Percentiles rank a stretch among this genome's conserved stretches.
Evolutionary conservation across 192 early-diverging fungal species (phyloP).

Genomic region (Mortierella claussenii): DNA sequence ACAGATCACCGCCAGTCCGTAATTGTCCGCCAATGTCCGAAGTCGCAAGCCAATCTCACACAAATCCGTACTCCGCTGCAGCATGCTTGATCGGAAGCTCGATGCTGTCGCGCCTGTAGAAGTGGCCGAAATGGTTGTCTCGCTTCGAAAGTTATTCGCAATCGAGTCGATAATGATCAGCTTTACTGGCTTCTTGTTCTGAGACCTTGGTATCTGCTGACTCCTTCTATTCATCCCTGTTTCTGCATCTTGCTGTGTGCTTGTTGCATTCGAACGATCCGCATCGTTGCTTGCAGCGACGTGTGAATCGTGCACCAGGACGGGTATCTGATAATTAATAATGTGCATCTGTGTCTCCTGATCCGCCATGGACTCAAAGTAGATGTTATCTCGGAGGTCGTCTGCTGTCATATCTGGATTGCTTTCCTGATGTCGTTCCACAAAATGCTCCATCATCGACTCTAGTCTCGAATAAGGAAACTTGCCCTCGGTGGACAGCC

Average conservation of each 20-base stretch:
- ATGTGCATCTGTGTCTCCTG: slow-evolving; percentile 78
- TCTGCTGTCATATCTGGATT: slow-evolving; percentile 31
- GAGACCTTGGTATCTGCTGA: too few species aligned
- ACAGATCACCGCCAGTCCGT: slow-evolving; percentile 76
- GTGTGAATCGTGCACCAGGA: slow-evolving; percentile 53
- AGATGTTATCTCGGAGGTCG: slow-evolving; percentile 58
- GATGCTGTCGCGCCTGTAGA: not conserved
- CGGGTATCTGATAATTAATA: slow-evolving; percentile 78
- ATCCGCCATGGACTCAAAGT: slow-evolving; percentile 75
- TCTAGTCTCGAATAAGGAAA: slow-evolving; percentile 73
- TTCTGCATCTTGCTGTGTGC: not conserved
- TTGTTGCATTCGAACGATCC: not conserved
- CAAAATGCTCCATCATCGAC: slow-evolving; percentile 55
- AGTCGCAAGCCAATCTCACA: slow-evolving; percentile 70
- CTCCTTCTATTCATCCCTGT: not conserved
- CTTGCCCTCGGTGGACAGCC: slow-evolving; percentile 77
- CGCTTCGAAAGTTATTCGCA: slow-evolving; percentile 76
- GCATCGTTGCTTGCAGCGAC: not conserved
- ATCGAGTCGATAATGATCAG: slow-evolving; percentile 91
- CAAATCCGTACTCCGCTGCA: slow-evolving; percentile 61
- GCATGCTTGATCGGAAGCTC: slow-evolving; percentile 23
- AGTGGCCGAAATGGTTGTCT: slow-evolving; percentile 6
- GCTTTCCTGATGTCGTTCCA: slow-evolving; percentile 17
- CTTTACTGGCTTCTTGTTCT: slow-evolving; percentile 61
- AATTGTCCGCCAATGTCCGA: slow-evolving; percentile 69